Evolutionary conservation across 2,329 filamentous ascomycete genomes (phyloP).

Genomic region (Aspergillus brasiliensis): DNA sequence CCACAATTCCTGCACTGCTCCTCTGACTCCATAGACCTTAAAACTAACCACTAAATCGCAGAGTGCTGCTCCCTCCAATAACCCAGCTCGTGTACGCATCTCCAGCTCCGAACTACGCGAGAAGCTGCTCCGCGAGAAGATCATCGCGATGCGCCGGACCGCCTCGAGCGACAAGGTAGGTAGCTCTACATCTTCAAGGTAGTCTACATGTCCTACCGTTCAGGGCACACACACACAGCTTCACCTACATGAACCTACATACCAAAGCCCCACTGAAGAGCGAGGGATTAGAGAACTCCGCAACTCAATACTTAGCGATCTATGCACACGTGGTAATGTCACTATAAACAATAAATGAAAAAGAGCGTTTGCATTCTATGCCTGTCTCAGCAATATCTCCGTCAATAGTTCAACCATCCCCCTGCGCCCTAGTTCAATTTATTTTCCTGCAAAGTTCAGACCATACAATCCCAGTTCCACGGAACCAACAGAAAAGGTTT

Average conservation of each 20-base stretch:
- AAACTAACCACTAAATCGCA: slow-evolving; percentile 20
- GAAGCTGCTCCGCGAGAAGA: slow-evolving; percentile 40
- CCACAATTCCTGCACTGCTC: slow-evolving; percentile 6
- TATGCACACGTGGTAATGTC: neutral
- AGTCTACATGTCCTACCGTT: neutral
- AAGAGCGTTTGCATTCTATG: neutral
- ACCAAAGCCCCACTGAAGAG: neutral
- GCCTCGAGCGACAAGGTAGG: slow-evolving; percentile 29
- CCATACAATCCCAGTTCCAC: neutral
- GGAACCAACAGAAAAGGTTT: too few species aligned
- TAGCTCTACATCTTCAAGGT: slow-evolving; percentile 16
- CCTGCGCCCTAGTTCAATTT: neutral
- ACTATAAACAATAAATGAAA: neutral
- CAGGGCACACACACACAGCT: too few species aligned
- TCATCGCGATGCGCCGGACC: slow-evolving; percentile 39
- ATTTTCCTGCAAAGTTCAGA: neutral
- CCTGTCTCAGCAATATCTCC: neutral
- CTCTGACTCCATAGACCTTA: neutral
- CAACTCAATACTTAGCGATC: neutral
- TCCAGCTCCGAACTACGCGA: slow-evolving; percentile 40
- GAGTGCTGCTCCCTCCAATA: slow-evolving; percentile 1
- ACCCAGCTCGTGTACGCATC: slow-evolving; percentile 23
- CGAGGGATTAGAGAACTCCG: neutral
- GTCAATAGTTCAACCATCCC: neutral
- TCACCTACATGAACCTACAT: neutral